These are phyloP conservation scores for Cladosporium sp. DNA, from an alignment of 2,329 filamentous ascomycete species.

Conservation along the genomic window DNA sequence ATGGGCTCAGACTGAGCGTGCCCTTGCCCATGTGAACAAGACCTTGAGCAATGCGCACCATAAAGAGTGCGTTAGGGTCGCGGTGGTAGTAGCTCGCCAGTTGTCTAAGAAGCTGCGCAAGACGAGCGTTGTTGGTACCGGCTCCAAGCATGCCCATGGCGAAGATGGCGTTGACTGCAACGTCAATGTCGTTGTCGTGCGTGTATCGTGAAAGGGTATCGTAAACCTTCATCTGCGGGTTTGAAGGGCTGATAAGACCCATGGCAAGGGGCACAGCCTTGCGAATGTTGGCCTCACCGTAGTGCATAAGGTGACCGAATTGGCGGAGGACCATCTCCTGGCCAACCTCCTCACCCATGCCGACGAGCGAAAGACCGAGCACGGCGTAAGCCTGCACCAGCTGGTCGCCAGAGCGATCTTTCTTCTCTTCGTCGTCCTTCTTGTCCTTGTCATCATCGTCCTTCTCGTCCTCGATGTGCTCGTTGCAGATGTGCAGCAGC, in stretches of 20 bases:
- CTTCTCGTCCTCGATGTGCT: conserved; percentile 90
- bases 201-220: conserved; percentile 96
- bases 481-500: conserved; percentile 95
- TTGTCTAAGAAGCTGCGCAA: conserved; percentile 91
- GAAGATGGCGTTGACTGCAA: conserved; percentile 97
- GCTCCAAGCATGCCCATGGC: conserved; percentile 97
- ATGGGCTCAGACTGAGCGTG: conserved; percentile 92
- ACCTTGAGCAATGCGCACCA: conserved; percentile 98
- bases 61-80: conserved; percentile 93
- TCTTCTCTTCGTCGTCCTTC: conserved; percentile 66
- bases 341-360: conserved; percentile 97
- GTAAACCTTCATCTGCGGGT: conserved; percentile 99
- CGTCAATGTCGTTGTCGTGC: conserved; percentile 97
- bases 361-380: conserved; percentile 85
- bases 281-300: conserved; percentile 94
- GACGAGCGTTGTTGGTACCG: conserved; percentile 94
- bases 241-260: conserved; percentile 94
- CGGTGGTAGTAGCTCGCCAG: conserved; percentile 97
- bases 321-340: conserved; percentile 98
- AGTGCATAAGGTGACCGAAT: conserved; percentile 98
- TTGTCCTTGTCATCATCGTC: conserved; percentile 63
- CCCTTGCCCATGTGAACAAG: conserved; percentile 99
- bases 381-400: conserved; percentile 95
- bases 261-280: conserved; percentile 94
- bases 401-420: conserved; percentile 68